Base-by-base conservation (phyloP, 345 rosid species). In the Capsella bursapastoris region DNA sequence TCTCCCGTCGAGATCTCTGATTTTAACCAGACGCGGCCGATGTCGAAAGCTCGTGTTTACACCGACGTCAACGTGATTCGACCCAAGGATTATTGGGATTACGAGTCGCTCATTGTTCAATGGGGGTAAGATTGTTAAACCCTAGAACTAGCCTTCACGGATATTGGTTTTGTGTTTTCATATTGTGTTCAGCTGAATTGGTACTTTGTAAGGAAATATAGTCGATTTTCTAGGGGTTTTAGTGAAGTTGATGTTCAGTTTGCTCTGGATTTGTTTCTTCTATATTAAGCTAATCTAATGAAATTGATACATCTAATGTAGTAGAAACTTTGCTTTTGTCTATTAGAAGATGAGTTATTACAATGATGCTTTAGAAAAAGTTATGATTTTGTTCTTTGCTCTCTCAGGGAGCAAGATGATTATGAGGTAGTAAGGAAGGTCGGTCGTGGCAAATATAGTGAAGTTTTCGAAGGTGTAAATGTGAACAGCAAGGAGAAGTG, bases 41-140 rank as follows among this genome's bases (percentile, higher is more conserved):
- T 95, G 98, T 95, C 97, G 67, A 95, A 95, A 76, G 83, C 99
- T 29, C 86, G 92, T 29, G 97, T 92, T 50, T 95, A 92, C 80
- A 18, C 96, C 8, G 96, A 95, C 38, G 83, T 95, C 16, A 95
- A 95, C 80, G 94, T 90, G 64, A 41, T 89, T 31, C 89, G 97
- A 12, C 90, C 98, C 32, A 92, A 92, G 83, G 99, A 94, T 27
- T 94, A 94, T 52, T 94, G 96, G 96, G 97, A 94, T 83, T 90
- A 90, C 70, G 92, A 90, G 74, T 86, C 91, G 25, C 87, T 87
- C 34, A 82, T 78, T 51, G 91, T 87, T 78, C 90, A 86, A 52
- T 89, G 99, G 97, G 96, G 97, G 97, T 90, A 79, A 81, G 61
- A 40, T 52, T 52, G 8, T 25, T 9, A 25, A 44, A 52, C 68